Evolutionary conservation across 225 moss, liverwort and hornwort species (phyloP).

Genomic region (Pseudoscleropodium purum): DNA sequence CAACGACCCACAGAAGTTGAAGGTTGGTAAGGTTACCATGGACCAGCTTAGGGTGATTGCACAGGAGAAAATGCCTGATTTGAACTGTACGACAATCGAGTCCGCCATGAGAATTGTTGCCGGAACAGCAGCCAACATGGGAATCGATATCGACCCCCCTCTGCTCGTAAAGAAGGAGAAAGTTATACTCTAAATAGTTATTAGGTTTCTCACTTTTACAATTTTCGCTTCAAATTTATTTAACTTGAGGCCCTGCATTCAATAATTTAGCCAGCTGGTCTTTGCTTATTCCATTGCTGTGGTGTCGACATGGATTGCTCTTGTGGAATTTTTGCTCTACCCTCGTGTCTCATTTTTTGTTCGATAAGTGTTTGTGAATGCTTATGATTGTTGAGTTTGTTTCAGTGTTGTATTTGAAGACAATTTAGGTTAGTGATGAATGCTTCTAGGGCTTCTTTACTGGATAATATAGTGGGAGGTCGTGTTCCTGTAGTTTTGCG

Average conservation of each 20-base stretch:
- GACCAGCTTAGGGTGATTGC: constrained; percentile 81
- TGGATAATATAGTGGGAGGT: neutral
- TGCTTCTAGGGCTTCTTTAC: neutral
- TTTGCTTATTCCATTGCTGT: no score
- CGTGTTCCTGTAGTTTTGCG: neutral
- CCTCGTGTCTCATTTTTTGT: neutral
- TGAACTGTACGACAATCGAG: constrained; percentile 77
- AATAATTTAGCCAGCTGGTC: neutral
- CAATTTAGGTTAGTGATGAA: neutral
- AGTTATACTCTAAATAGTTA: constrained; percentile 35
- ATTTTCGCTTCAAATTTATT: neutral
- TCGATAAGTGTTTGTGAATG: neutral
- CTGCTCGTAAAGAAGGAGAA: constrained; percentile 86
- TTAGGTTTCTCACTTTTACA: neutral
- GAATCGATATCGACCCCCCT: constrained; percentile 85
- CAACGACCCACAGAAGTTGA: constrained; percentile 61
- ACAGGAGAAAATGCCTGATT: constrained; percentile 83
- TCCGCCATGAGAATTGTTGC: constrained; percentile 98
- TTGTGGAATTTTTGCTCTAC: neutral
- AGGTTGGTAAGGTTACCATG: constrained; percentile 80
- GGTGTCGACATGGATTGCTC: no score
- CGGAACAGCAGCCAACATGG: constrained; percentile 99
- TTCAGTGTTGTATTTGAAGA: neutral
- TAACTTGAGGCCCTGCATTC: neutral
- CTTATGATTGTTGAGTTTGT: neutral